Evolutionary conservation across 495 filamentous ascomycete species (phyloP).

Genomic region (Darksidea phi): DNA sequence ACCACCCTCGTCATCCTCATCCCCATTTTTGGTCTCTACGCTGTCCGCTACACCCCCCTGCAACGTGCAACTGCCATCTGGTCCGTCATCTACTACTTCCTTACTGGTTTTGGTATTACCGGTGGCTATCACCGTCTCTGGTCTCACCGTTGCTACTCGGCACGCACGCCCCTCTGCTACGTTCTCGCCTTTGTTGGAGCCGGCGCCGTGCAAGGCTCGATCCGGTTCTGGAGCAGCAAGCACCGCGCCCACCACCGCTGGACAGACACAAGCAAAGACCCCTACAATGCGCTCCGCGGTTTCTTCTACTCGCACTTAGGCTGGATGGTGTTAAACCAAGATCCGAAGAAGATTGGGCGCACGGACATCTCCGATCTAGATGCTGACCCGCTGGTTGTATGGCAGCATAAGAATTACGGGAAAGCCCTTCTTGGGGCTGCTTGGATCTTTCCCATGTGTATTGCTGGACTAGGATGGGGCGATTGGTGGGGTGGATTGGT

Average conservation of each 20-base stretch:
- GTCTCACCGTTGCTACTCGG: constrained; percentile 81
- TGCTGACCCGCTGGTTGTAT: constrained; percentile 85
- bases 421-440: constrained; percentile 83
- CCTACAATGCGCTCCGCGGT: constrained; percentile 95
- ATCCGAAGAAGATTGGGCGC: constrained; percentile 61
- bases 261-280: constrained; percentile 97
- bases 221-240: constrained; percentile 93
- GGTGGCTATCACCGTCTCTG: constrained; percentile 27
- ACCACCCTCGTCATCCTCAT: too few relatives aligned
- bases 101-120: constrained; percentile 20
- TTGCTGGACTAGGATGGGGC: constrained; percentile 76
- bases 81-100: constrained; percentile 20
- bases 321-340: constrained; percentile 55
- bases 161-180: constrained; percentile 77
- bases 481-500: constrained; percentile 88
- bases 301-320: constrained; percentile 93
- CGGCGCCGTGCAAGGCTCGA: constrained; percentile 91
- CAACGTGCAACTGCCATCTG: background rate
- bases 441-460: constrained; percentile 72
- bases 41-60: too few relatives aligned
- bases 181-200: constrained; percentile 87
- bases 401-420: constrained; percentile 91
- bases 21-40: too few relatives aligned
- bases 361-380: constrained; percentile 96
- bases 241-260: constrained; percentile 97